phyloP scores from a whole-genome alignment of 2,329 filamentous ascomycete genomes.

The Alternaria incomplexa region DNA sequence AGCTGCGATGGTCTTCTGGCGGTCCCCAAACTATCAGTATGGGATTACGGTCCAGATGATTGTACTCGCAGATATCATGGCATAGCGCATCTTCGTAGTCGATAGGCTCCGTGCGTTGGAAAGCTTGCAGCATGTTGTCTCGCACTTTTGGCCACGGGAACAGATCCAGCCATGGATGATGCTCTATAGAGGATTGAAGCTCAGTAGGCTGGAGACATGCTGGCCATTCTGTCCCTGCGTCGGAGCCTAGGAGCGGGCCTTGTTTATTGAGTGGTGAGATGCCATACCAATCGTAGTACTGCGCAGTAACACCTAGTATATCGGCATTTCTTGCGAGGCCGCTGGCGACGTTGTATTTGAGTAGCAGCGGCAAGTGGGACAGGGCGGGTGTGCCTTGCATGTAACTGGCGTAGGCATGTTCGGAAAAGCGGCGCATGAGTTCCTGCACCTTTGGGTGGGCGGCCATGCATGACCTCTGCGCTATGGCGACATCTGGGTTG shows the following conservation, averaged over 20 bases:
- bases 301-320: conserved; percentile 12
- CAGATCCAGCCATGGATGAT: conserved; percentile 52
- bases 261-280: conserved; percentile 23
- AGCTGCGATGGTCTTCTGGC: conserved; percentile 52
- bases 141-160: conserved; percentile 48
- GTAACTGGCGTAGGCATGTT: conserved; percentile 26
- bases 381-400: conserved; percentile 17
- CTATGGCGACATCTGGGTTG: neutral
- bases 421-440: conserved; percentile 19
- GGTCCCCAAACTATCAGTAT: conserved; percentile 58
- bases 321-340: conserved; percentile 16
- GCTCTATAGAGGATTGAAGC: conserved; percentile 45
- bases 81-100: conserved; percentile 30
- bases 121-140: conserved; percentile 42
- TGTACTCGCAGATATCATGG: conserved; percentile 19
- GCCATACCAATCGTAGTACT: conserved; percentile 17
- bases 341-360: conserved; percentile 18
- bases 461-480: conserved; percentile 2
- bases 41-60: conserved; percentile 1
- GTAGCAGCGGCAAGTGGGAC: conserved; percentile 17
- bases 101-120: conserved; percentile 42
- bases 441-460: conserved; percentile 11
- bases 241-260: neutral
- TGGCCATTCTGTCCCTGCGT: neutral
- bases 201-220: neutral